phyloP scores from a whole-genome alignment of 371 early-diverging fungal species.

The Mucor mucedo region DNA sequence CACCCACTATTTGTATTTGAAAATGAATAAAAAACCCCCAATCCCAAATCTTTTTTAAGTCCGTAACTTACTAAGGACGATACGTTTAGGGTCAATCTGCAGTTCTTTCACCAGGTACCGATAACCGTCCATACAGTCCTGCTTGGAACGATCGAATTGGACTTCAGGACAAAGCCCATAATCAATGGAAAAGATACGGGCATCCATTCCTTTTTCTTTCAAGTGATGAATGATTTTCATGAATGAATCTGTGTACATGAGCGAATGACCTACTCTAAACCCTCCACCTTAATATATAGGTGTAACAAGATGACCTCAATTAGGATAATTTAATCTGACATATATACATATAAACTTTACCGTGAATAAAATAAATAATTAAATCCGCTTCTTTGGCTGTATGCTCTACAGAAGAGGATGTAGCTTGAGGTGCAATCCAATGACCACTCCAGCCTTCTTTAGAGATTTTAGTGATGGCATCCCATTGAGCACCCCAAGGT shows the following conservation, averaged over 20 bases:
- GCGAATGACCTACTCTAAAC: slow-evolving; percentile 33
- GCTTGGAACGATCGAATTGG: slow-evolving; percentile 21
- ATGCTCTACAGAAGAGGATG: slow-evolving; percentile 14
- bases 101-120: slow-evolving; percentile 37
- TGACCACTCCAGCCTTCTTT: slow-evolving; percentile 16
- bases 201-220: slow-evolving; percentile 26
- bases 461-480: slow-evolving; percentile 9
- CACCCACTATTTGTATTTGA: slow-evolving; percentile 34
- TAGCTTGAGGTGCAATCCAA: slow-evolving; percentile 25
- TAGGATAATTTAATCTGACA: slow-evolving; percentile 1
- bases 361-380: slow-evolving; percentile 41
- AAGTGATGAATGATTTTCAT: slow-evolving; percentile 27
- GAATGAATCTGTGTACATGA: slow-evolving; percentile 38
- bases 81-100: slow-evolving; percentile 30
- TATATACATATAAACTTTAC: slow-evolving; percentile 7
- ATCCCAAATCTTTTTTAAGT: neutral
- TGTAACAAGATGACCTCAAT: neutral
- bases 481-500: slow-evolving; percentile 18
- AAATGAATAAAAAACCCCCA: neutral
- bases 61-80: slow-evolving; percentile 35
- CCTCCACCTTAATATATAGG: slow-evolving; percentile 33
- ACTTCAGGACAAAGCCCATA: slow-evolving; percentile 28
- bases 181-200: slow-evolving; percentile 36
- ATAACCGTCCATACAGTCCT: slow-evolving; percentile 34
- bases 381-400: slow-evolving; percentile 28